Percentiles rank a stretch among this genome's conserved stretches.
These are phyloP conservation scores for Nidularia pulvinata DNA, from an alignment of 768 basidiomycete genomes.

Conservation along the genomic window DNA sequence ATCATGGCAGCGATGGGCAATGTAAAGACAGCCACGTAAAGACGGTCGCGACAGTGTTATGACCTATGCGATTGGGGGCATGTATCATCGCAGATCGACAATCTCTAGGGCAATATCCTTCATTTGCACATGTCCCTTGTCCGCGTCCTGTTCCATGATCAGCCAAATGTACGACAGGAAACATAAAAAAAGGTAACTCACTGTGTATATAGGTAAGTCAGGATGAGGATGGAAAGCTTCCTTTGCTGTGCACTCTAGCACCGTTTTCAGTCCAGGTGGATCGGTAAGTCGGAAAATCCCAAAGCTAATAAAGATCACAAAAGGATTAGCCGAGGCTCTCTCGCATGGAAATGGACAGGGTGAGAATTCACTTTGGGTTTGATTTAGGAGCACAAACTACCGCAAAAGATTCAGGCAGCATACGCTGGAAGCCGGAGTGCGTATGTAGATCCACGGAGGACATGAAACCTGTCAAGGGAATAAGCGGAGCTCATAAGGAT, in stretches of 20 bases:
- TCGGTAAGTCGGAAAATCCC: conserved; percentile 91
- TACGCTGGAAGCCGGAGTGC: conserved; percentile 85
- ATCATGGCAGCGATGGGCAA: too few species aligned
- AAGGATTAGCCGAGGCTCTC: conserved; percentile 5
- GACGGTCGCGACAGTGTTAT: too few species aligned
- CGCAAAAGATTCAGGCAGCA: conserved; percentile 91
- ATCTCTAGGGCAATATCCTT: conserved; percentile 75
- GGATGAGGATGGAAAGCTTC: conserved; percentile 89
- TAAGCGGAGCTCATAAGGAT: not conserved
- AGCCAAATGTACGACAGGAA: conserved; percentile 1
- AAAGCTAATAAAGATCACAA: conserved; percentile 43
- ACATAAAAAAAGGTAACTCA: conserved; percentile 31
- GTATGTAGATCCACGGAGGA: conserved; percentile 94
- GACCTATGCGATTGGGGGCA: not conserved
- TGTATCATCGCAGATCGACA: conserved; percentile 66
- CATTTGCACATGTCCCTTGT: conserved; percentile 84
- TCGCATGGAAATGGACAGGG: not conserved
- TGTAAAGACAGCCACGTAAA: too few species aligned
- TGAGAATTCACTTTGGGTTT: conserved; percentile 59
- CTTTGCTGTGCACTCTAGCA: conserved; percentile 65
- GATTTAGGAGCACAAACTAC: conserved; percentile 88
- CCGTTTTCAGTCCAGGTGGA: conserved; percentile 76
- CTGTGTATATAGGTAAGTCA: conserved; percentile 84
- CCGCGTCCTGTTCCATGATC: conserved; percentile 59
- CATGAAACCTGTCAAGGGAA: conserved; percentile 68